These are phyloP conservation scores for Ascochyta pisi DNA, from an alignment of 2,329 filamentous ascomycete species.

Conservation along the genomic window DNA sequence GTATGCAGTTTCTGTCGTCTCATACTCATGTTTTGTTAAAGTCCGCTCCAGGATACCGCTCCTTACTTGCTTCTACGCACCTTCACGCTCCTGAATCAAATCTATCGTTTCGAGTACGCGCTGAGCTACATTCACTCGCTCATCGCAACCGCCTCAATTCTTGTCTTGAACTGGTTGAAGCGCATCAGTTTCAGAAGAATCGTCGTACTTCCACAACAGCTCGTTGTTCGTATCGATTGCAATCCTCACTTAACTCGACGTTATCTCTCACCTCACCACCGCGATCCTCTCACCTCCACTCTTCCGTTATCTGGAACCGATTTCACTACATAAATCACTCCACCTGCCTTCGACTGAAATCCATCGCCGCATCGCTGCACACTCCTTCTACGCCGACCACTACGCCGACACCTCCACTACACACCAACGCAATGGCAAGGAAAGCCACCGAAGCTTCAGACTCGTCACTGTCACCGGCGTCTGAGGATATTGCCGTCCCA, in stretches of 20 bases:
- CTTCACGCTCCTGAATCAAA: not conserved
- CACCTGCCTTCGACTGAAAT: not conserved
- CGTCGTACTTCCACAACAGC: not conserved
- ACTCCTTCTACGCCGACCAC: not conserved
- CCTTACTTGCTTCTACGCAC: not conserved
- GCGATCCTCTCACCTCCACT: slow-evolving; percentile 15
- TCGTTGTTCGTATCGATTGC: not conserved
- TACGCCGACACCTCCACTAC: not conserved
- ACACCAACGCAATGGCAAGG: slow-evolving; percentile 27
- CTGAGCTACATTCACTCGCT: not conserved
- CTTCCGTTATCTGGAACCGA: not conserved
- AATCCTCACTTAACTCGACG: not conserved
- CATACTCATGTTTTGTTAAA: not conserved
- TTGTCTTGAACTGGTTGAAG: too few relatives aligned
- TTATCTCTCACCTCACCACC: not conserved
- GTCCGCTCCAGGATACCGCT: not conserved
- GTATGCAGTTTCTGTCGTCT: not conserved
- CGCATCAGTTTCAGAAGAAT: too few relatives aligned
- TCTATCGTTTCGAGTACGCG: slow-evolving; percentile 3
- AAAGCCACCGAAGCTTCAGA: slow-evolving; percentile 22
- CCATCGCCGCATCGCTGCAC: not conserved
- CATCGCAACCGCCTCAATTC: not conserved
- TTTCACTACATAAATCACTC: not conserved
- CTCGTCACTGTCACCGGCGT: slow-evolving; percentile 35
- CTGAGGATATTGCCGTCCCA: slow-evolving; percentile 17